These are phyloP conservation scores for Dianthus caryophyllus DNA, from an alignment of 148 eudicot species.

Conservation along the genomic window DNA sequence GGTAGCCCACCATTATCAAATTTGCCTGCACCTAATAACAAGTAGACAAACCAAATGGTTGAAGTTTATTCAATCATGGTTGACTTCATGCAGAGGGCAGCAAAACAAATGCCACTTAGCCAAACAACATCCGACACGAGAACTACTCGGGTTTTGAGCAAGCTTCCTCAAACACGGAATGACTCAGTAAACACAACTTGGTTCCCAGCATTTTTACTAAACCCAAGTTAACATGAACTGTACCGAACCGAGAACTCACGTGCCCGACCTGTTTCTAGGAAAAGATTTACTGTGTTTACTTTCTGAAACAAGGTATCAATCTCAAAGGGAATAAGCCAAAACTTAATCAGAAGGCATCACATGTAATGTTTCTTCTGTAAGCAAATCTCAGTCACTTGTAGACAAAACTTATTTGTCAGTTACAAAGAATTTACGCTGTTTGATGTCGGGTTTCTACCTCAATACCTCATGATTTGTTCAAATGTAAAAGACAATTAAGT, in stretches of 20 bases:
- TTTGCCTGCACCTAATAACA: slow-evolving; percentile 18
- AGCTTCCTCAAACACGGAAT: not conserved
- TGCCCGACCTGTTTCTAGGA: not conserved
- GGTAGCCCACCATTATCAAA: slow-evolving; percentile 10
- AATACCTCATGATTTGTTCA: not conserved
- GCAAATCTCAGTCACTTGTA: not conserved
- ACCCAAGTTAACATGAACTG: not conserved
- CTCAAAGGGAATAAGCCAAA: slow-evolving; percentile 18
- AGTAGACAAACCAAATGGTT: slow-evolving; percentile 21
- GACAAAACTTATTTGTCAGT: not conserved
- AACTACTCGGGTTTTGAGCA: slow-evolving; percentile 1
- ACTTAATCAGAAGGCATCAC: slow-evolving; percentile 17
- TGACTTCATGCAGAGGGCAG: slow-evolving; percentile 23
- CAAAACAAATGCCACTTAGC: slow-evolving; percentile 3
- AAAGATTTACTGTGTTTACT: slow-evolving; percentile 13
- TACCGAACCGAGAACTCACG: not conserved
- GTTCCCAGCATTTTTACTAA: not conserved
- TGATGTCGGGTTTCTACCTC: not conserved
- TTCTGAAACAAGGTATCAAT: slow-evolving; percentile 17
- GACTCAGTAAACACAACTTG: not conserved
- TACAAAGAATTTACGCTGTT: not conserved
- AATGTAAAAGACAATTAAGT: not conserved
- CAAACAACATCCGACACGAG: not conserved
- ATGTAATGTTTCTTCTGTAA: slow-evolving; percentile 20
- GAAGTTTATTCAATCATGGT: slow-evolving; percentile 17